Percentiles rank a stretch among this genome's conserved stretches.
Evolutionary conservation across 495 filamentous ascomycete genomes (phyloP).

Genomic region (Trichoderma gamsii): DNA sequence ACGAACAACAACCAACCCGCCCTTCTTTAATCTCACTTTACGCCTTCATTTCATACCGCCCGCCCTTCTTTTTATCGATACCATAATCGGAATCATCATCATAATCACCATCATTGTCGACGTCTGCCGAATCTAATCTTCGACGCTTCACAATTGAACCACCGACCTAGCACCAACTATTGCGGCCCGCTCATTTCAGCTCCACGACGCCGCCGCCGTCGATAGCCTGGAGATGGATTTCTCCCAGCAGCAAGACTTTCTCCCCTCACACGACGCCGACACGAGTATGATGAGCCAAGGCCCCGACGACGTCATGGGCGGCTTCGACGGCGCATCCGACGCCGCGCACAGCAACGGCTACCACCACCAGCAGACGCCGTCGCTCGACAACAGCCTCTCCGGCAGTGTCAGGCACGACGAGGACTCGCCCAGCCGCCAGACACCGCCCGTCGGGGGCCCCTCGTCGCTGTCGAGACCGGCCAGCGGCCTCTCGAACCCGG

Average conservation of each 20-base stretch:
- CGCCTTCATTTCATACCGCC: neutral
- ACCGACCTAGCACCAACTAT: constrained; percentile 32
- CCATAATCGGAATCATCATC: neutral
- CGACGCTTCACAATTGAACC: constrained; percentile 33
- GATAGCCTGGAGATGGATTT: constrained; percentile 31
- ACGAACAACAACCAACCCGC: constrained; percentile 15
- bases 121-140: constrained; percentile 8
- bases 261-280: constrained; percentile 28
- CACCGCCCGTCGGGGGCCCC: constrained; percentile 32
- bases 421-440: constrained; percentile 33
- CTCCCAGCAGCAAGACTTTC: constrained; percentile 28
- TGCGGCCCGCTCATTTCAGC: constrained; percentile 44
- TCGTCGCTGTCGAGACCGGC: constrained; percentile 42
- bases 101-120: neutral
- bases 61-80: neutral
- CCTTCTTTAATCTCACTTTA: neutral
- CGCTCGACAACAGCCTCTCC: constrained; percentile 35
- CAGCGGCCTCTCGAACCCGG: constrained; percentile 41
- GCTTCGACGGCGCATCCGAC: constrained; percentile 33
- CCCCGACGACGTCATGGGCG: constrained; percentile 36
- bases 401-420: constrained; percentile 22
- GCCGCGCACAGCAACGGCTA: constrained; percentile 23
- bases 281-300: constrained; percentile 25
- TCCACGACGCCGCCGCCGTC: constrained; percentile 45
- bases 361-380: constrained; percentile 32